A percentile compares a stretch with the other conserved stretches of the same genome.
Evolutionary conservation across 768 basidiomycete genomes (phyloP).

Genomic region (Lactarius akahatsu): DNA sequence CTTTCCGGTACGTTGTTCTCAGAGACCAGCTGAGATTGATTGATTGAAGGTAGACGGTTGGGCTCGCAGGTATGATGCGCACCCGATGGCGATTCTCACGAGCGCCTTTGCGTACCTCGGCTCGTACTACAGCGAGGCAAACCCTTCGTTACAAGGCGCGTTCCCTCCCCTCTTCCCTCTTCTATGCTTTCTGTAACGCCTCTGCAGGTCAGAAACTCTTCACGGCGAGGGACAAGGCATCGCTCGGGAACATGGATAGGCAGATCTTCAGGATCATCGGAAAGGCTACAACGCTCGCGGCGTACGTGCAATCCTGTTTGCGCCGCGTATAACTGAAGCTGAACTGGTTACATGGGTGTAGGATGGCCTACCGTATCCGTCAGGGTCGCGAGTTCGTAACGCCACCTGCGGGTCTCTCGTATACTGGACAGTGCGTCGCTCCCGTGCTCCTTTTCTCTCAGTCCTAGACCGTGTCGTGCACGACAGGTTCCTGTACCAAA

Average conservation of each 20-base stretch:
- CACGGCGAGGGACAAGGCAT: conserved; percentile 62
- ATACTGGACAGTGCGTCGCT: conserved; percentile 72
- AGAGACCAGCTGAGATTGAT: background rate
- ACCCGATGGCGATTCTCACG: conserved; percentile 89
- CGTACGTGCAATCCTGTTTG: conserved; percentile 45
- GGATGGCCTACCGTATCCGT: conserved; percentile 91
- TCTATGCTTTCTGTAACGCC: background rate
- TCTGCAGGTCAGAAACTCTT: conserved; percentile 69
- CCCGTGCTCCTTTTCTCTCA: background rate
- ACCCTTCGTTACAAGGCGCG: conserved; percentile 80
- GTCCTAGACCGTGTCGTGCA: conserved; percentile 8
- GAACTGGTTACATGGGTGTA: conserved; percentile 37
- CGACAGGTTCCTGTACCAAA: conserved; percentile 80
- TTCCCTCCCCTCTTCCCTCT: background rate
- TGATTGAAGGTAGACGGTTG: background rate
- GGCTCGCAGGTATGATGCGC: conserved; percentile 72
- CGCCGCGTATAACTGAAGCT: background rate
- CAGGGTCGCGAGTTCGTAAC: conserved; percentile 87
- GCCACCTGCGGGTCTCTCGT: conserved; percentile 79
- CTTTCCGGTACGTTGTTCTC: conserved; percentile 39
- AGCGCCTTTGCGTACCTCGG: conserved; percentile 87
- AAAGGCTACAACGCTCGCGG: conserved; percentile 85
- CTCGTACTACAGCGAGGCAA: conserved; percentile 84
- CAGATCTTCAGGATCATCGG: conserved; percentile 88
- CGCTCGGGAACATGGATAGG: conserved; percentile 83